Evolutionary conservation across 352 stramenopile genomes (phyloP), one percentile per base, ranked within the genome.

Genomic region (Blastocystis sp.): DNA sequence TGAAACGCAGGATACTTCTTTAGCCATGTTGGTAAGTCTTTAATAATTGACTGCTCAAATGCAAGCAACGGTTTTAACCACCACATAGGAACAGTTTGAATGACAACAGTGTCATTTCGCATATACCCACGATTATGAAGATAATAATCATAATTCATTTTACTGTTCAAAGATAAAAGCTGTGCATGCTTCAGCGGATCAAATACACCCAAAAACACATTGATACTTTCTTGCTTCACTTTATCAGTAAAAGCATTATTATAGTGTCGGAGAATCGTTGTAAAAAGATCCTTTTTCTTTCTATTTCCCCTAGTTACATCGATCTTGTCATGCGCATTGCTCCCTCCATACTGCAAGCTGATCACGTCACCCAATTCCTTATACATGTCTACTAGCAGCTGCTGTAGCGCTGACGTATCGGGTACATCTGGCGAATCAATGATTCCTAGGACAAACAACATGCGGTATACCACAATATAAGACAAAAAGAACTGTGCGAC

Each of bases 161-260:
- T 93, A 92, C 94, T 92, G 8, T 93, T 92, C 70, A 93, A 91
- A 39, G 91, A 92, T 5, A 43, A 6, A n/a, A 68, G 30, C 39
- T 87, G 34, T 11, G 39, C 37, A 43, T 90, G 89, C n/a, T 90
- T 53, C 26, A 75, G 39, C 26, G 94, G 95, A 8, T 95, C 91
- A 82, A 96, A 96, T 50, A 95, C 96, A 0, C 97, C 97, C 30
- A 99, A 92, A 90, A 99, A 99, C 9, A 99, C 94, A 91, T 99
- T 99, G 92, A 99, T 99, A 16, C 96, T 95, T 92, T 99, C 97
- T 92, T 99, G 96, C 91, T 98, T 98, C 4, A 97, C 93, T 20
- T 94, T 96, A 92, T 99, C 97, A 0, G 96, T 99, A 91, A 99
- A 99, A 24, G 96, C 97, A 90, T 99, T 99, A 92, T 95, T 98